A percentile compares a stretch with the other conserved stretches of the same genome.
phyloP scores from a whole-genome alignment of 1,139 yeast species.

The Zygoascus sp. region DNA sequence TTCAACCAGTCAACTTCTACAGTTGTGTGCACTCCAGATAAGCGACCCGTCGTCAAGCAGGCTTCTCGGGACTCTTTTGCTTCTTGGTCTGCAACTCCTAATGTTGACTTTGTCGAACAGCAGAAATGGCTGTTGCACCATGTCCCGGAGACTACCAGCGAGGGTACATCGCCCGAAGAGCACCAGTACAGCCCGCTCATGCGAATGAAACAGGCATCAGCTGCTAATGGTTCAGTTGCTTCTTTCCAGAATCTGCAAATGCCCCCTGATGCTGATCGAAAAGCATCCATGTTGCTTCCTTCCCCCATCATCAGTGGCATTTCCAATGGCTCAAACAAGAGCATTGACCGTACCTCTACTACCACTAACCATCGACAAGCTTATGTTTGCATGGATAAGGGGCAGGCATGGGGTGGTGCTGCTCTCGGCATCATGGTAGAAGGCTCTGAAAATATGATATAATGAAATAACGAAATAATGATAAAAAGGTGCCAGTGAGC shows the following conservation, averaged over 20 bases:
- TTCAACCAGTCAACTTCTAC: conserved; percentile 8
- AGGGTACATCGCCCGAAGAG: background rate
- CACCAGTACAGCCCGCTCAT: background rate
- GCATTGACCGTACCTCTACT: background rate
- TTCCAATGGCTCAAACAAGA: background rate
- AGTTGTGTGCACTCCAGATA: conserved; percentile 1
- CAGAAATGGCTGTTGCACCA: conserved; percentile 23
- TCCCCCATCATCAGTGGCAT: conserved; percentile 18
- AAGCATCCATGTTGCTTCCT: conserved; percentile 22
- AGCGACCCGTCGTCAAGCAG: conserved; percentile 13
- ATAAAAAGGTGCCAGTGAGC: too few relatives aligned
- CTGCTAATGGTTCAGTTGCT: background rate
- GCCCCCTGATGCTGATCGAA: conserved; percentile 5
- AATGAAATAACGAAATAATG: background rate
- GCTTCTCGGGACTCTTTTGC: conserved; percentile 23
- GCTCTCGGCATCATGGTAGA: conserved; percentile 4
- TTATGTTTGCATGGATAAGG: conserved; percentile 4
- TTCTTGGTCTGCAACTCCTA: conserved; percentile 23
- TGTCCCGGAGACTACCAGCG: conserved; percentile 2
- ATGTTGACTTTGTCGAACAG: conserved; percentile 25
- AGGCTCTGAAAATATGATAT: background rate
- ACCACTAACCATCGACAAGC: background rate
- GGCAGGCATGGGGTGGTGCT: conserved; percentile 1
- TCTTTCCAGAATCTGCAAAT: background rate
- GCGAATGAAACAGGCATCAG: background rate